A percentile compares a stretch with the other conserved stretches of the same genome.
These are phyloP conservation scores for Neofusicoccum sp. DNA, from an alignment of 2,329 filamentous ascomycete species.

Conservation along the genomic window DNA sequence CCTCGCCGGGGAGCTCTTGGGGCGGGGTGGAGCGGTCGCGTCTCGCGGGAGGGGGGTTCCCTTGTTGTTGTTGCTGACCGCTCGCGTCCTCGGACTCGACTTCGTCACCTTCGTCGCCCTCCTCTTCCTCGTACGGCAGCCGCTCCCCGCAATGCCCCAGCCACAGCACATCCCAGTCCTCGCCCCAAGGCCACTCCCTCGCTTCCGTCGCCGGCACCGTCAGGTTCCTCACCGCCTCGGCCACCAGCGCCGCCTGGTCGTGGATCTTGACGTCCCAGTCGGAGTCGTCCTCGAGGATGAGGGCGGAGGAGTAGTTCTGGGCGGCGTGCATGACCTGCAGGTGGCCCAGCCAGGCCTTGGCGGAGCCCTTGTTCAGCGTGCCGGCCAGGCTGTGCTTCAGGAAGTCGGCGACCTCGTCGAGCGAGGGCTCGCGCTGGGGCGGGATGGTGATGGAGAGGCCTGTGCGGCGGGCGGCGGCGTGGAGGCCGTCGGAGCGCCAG, in stretches of 20 bases:
- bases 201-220: not conserved
- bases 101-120: not conserved
- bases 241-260: constrained; percentile 1
- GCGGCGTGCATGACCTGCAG: constrained; percentile 19
- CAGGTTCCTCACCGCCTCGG: constrained; percentile 6
- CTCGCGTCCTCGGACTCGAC: too few relatives aligned
- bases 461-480: constrained; percentile 17
- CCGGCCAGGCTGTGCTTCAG: not conserved
- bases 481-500: constrained; percentile 20
- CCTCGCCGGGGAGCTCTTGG: not conserved
- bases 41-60: too few relatives aligned
- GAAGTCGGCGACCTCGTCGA: not conserved
- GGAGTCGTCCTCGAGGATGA: constrained; percentile 20
- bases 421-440: not conserved
- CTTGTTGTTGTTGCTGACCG: too few relatives aligned
- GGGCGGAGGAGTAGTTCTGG: constrained; percentile 1
- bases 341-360: constrained; percentile 19
- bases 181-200: constrained; percentile 11
- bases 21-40: not conserved
- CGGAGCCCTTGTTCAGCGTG: constrained; percentile 8
- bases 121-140: constrained; percentile 8
- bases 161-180: constrained; percentile 18
- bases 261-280: constrained; percentile 20
- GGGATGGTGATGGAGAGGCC: constrained; percentile 18
- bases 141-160: constrained; percentile 16